Evolutionary conservation across 352 stramenopile species (phyloP).

Genomic region (Phytophthora syringae): DNA sequence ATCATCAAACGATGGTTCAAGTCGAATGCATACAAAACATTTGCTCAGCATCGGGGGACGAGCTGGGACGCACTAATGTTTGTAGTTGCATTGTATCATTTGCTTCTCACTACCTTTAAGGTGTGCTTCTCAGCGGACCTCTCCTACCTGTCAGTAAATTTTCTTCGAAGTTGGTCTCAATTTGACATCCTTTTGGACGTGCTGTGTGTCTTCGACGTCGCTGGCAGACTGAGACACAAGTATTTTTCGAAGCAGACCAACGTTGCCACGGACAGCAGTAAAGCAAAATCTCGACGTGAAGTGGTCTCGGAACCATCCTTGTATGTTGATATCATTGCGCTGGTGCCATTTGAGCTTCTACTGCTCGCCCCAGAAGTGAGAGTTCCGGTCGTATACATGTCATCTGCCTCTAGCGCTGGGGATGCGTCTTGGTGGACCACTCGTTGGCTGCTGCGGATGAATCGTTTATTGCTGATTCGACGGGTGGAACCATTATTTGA

Average conservation of each 20-base stretch:
- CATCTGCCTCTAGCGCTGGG: background rate
- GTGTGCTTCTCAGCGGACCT: slow-evolving; percentile 64
- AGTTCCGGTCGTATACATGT: background rate
- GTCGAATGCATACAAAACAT: slow-evolving; percentile 39
- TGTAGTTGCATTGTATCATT: slow-evolving; percentile 51
- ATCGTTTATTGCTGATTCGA: slow-evolving; percentile 52
- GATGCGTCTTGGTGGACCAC: slow-evolving; percentile 40
- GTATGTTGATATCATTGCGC: slow-evolving; percentile 44
- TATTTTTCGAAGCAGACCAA: background rate
- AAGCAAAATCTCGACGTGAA: background rate
- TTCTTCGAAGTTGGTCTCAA: slow-evolving; percentile 46
- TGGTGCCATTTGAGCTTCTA: slow-evolving; percentile 60
- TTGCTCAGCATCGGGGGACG: slow-evolving; percentile 44
- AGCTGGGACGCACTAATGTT: slow-evolving; percentile 63
- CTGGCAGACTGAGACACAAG: slow-evolving; percentile 38
- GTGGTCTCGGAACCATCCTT: slow-evolving; percentile 37
- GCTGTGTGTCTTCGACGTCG: slow-evolving; percentile 54
- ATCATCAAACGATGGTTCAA: slow-evolving; percentile 10
- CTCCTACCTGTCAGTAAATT: slow-evolving; percentile 8
- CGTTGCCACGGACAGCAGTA: background rate
- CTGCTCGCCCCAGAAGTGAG: slow-evolving; percentile 25
- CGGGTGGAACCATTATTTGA: slow-evolving; percentile 52
- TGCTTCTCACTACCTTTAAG: slow-evolving; percentile 56
- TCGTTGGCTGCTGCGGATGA: slow-evolving; percentile 57
- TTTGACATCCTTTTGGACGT: slow-evolving; percentile 70